Evolutionary conservation across 768 basidiomycete species (phyloP).

Genomic region (Phanerochaete sordida): DNA sequence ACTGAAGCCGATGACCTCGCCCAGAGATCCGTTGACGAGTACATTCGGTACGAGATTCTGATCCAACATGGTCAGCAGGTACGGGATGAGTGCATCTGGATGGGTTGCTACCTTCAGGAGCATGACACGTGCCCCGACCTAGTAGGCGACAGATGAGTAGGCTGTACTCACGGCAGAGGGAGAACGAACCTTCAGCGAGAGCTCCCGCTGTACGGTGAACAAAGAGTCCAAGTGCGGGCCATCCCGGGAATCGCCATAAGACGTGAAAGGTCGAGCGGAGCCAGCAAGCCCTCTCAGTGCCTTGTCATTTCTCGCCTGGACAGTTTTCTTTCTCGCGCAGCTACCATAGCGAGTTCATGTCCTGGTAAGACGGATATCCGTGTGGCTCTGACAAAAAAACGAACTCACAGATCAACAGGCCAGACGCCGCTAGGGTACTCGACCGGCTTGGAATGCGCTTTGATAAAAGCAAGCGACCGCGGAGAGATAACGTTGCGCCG

Average conservation of each 20-base stretch:
- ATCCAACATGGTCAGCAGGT: neutral
- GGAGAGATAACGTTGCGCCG: conserved; percentile 62
- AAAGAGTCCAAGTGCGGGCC: too few species aligned
- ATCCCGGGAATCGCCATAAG: too few species aligned
- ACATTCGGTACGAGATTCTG: conserved; percentile 66
- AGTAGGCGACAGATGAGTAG: too few species aligned
- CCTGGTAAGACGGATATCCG: neutral
- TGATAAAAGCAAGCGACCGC: conserved; percentile 46
- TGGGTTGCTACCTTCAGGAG: conserved; percentile 51
- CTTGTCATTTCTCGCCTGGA: too few species aligned
- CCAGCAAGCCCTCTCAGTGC: too few species aligned
- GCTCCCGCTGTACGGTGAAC: conserved; percentile 21
- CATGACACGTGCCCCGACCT: conserved; percentile 87
- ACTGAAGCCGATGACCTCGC: conserved; percentile 46
- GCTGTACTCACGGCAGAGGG: too few species aligned
- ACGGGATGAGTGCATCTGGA: neutral
- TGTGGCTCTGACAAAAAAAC: neutral
- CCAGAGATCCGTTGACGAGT: conserved; percentile 69
- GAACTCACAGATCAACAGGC: conserved; percentile 73
- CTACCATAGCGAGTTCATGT: conserved; percentile 1
- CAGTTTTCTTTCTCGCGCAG: conserved; percentile 1
- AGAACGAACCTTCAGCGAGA: conserved; percentile 38
- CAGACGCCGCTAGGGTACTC: conserved; percentile 68
- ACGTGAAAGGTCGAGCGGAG: too few species aligned
- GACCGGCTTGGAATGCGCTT: conserved; percentile 50